These are phyloP conservation scores for Mortierella claussenii DNA, from an alignment of 192 early-diverging fungal genomes.

Conservation along the genomic window DNA sequence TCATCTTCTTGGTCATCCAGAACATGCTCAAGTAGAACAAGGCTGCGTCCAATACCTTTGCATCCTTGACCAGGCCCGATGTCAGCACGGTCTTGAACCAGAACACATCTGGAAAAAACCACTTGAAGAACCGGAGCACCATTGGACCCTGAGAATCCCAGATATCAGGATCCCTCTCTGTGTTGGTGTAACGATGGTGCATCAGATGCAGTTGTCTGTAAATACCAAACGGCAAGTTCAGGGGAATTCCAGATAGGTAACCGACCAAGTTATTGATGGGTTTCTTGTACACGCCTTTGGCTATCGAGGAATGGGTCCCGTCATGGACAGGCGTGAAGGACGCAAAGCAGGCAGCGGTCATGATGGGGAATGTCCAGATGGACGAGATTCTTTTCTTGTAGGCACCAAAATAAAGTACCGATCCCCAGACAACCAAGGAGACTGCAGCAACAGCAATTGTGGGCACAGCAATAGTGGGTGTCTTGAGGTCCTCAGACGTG, in stretches of 20 bases:
- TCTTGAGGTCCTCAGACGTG: conserved; percentile 43
- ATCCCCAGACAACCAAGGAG: conserved; percentile 18
- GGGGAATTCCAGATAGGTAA: conserved; percentile 23
- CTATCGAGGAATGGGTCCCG: conserved; percentile 36
- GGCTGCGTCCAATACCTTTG: conserved; percentile 2
- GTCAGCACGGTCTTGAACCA: conserved; percentile 22
- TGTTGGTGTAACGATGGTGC: conserved; percentile 42
- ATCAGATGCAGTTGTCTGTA: conserved; percentile 39
- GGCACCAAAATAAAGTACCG: conserved; percentile 30
- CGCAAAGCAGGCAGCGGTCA: conserved; percentile 41
- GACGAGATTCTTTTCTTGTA: conserved; percentile 36
- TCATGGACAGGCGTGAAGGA: conserved; percentile 45
- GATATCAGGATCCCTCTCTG: conserved; percentile 30
- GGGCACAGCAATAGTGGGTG: conserved; percentile 39
- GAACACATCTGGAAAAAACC: conserved; percentile 40
- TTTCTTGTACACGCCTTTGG: conserved; percentile 35
- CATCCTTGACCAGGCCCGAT: conserved; percentile 3
- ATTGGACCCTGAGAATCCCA: conserved; percentile 38
- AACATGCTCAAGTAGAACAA: conserved; percentile 22
- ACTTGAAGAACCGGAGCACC: conserved; percentile 33
- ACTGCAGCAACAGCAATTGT: conserved; percentile 38
- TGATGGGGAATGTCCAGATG: conserved; percentile 24
- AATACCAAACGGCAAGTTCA: conserved; percentile 16
- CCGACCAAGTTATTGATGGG: conserved; percentile 35
- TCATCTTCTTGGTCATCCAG: conserved; percentile 11